Evolutionary conservation across 768 basidiomycete species (phyloP).

Genomic region (Suillus hirtellus): DNA sequence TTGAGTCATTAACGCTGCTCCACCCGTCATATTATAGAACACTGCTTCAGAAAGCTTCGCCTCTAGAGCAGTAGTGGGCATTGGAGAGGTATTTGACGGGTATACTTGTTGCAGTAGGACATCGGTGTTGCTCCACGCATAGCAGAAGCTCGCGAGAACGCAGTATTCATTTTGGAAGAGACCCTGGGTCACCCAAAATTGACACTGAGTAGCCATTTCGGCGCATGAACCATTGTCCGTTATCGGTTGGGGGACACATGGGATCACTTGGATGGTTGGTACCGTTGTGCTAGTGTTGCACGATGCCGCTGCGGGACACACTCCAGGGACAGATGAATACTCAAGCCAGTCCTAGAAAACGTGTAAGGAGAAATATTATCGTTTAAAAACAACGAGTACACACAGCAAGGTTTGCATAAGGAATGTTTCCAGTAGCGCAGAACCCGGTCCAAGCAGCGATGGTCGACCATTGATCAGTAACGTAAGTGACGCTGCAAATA

Average conservation of each 20-base stretch:
- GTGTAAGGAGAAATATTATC: background rate
- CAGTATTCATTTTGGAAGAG: slow-evolving; percentile 28
- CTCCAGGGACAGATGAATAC: slow-evolving; percentile 21
- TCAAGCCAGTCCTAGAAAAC: slow-evolving; percentile 24
- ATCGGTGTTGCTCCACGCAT: slow-evolving; percentile 23
- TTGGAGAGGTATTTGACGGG: background rate
- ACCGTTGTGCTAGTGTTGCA: slow-evolving; percentile 13
- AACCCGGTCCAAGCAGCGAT: slow-evolving; percentile 26
- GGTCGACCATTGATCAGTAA: slow-evolving; percentile 17
- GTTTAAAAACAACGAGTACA: background rate
- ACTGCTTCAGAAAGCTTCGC: slow-evolving; percentile 19
- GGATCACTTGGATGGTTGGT: background rate
- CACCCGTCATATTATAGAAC: slow-evolving; percentile 23
- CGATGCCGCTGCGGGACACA: slow-evolving; percentile 20
- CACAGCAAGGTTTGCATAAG: slow-evolving; percentile 24
- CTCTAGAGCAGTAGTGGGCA: slow-evolving; percentile 17
- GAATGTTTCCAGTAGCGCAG: slow-evolving; percentile 24
- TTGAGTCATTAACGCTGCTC: slow-evolving; percentile 21
- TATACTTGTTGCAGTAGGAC: slow-evolving; percentile 21
- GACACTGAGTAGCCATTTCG: slow-evolving; percentile 19
- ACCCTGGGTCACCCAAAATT: slow-evolving; percentile 21
- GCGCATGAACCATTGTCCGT: slow-evolving; percentile 25
- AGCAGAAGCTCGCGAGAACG: slow-evolving; percentile 27
- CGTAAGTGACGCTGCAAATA: slow-evolving; percentile 11
- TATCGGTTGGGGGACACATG: slow-evolving; percentile 23